Base-by-base conservation (phyloP, 2,329 filamentous ascomycete genomes). In the Penicillium expansum region DNA sequence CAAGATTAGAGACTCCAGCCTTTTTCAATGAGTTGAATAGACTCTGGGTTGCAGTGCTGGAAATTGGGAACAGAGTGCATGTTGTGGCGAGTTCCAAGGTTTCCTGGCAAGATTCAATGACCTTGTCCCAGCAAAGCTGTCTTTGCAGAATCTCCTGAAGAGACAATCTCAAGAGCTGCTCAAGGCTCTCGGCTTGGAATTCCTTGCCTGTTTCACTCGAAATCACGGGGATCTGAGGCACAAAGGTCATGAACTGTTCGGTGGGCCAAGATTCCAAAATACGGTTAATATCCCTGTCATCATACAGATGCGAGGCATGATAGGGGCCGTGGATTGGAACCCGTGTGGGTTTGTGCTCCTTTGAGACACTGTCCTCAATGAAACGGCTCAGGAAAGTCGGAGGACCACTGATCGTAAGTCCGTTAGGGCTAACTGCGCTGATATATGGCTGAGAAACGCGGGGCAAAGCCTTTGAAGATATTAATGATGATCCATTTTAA, bases 321-420 rank as follows among this genome's bases (percentile, higher is more conserved):
- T 85, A 85, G 30, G 83, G 82, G 6, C 81, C 83, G 62, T 80
- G 83, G 18, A 86, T 79, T 7, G 82, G 79, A 37, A 82, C 83
- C 16, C 78, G 75, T 3, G 81, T 76, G 10, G 78, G 79, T 62
- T 82, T 80, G 60, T 77, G 77, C 43, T 78, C 76, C 50, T 77
- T 77, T 43, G 83, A 76, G 37, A 79, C 72, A 30, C 78, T 74
- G 20, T 71, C 75, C 52, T 83, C 72, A 63, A 85, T 80, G 51
- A 85, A 76, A 22, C 77, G 75, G 60, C 79, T 77, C 35, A 83
- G 78, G 5, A 79, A 80, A 13, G 76, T 74, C 8, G 83, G 83
- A 20, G 83, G 83, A 44, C 82, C 83, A 61, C 82, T 85, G 67
- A 86, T 79, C 16, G 83, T 86, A 55, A 86, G 71, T 37, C 83